A percentile compares a stretch with the other conserved stretches of the same genome.
Evolutionary conservation across 441 rosid species (phyloP).

Genomic region (Gossypium schwendimanii): DNA sequence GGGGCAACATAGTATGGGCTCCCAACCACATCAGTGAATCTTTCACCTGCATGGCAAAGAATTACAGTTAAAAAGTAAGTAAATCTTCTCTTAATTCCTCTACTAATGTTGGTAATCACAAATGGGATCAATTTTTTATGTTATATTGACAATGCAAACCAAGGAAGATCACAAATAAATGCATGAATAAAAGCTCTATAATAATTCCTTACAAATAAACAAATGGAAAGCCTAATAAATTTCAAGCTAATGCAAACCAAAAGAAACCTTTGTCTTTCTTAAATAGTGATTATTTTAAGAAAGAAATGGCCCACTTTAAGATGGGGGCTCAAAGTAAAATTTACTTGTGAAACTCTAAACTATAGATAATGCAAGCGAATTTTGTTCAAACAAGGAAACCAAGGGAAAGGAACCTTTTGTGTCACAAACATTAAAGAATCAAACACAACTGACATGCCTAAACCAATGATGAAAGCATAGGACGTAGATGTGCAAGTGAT

Average conservation of each 20-base stretch:
- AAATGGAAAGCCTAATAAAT: neutral
- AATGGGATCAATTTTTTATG: neutral
- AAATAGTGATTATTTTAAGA: neutral
- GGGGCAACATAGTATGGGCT: constrained; percentile 98
- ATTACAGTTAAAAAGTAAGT: neutral
- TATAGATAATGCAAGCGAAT: neutral
- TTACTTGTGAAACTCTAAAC: neutral
- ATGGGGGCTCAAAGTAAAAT: neutral
- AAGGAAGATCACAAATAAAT: neutral
- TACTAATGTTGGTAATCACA: neutral
- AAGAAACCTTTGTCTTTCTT: neutral
- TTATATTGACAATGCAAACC: neutral
- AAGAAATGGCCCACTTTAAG: neutral
- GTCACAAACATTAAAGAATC: neutral
- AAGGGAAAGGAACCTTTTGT: neutral
- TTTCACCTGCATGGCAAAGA: constrained; percentile 50
- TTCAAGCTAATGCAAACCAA: neutral
- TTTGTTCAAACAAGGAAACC: neutral
- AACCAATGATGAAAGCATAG: neutral
- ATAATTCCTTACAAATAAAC: neutral
- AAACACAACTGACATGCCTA: neutral
- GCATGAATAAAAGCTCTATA: neutral
- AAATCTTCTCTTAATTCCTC: neutral
- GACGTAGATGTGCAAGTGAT: neutral
- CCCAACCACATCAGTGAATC: constrained; percentile 81